Base-by-base conservation (phyloP, 2,329 filamentous ascomycete genomes). In the Aspergillus sp. region DNA sequence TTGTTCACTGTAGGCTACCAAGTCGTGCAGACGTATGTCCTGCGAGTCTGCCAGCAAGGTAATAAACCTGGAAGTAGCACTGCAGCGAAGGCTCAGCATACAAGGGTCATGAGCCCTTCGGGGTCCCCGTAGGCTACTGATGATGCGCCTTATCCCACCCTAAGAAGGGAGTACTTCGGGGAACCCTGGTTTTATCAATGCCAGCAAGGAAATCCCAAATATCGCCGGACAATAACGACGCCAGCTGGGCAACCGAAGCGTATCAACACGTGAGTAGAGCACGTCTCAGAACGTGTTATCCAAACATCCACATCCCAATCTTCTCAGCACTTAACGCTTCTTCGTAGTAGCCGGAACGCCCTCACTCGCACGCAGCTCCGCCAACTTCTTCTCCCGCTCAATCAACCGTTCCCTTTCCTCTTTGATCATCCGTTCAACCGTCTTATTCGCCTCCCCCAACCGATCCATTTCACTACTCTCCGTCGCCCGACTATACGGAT, bases 401-500 rank as follows among this genome's bases (percentile, higher is more conserved):
- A 84, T 77, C 57, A 91, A 77, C 65, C 82, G 79, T 57, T 84
- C 82, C 74, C 89, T 89, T 77, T 90, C 89, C 56, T 83, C 80
- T 74, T 85, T 87, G 60, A 89, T 82, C 76, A 85, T 82, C 64
- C 81, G 83, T 66, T 85, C 84, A 64, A 88, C 82, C 69, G 80
- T 83, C 72, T 81, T 81, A 53, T 82, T 80, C 73, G 89, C 86
- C 58, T 85, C 82, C 58, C 85, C 81, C 45, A 91, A 85, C 70
- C 87, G 85, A 58, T 82, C 81, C 71, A 87, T 79, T 58, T 90
- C 90, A 61, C 88, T 88, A 64, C 81, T 81, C 78, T 91, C 90
- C 51, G 87, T 89, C 78, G 90, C 87, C 60, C 83, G 82, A 75
- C 88, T 91, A 72, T 91, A 93, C n/a, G 87, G 88, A 71, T 89